Evolutionary conservation across 2,329 filamentous ascomycete species (phyloP).

Genomic region (Biscogniauxia mediterranea): DNA sequence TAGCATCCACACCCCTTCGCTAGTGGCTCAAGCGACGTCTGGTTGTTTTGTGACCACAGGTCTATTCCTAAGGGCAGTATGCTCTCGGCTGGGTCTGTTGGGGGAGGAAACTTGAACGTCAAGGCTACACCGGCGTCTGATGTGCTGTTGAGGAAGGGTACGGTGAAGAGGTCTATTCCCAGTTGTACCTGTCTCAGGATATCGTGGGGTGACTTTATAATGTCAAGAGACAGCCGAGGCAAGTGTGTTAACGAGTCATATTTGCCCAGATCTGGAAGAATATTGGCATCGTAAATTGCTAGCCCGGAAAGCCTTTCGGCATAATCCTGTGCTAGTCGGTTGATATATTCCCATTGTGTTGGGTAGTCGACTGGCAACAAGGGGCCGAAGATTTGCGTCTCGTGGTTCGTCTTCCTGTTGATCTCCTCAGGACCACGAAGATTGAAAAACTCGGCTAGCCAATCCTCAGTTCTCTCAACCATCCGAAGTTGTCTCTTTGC

Average conservation of each 20-base stretch:
- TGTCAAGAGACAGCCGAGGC: constrained; percentile 71
- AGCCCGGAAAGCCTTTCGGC: constrained; percentile 61
- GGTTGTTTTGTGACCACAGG: constrained; percentile 68
- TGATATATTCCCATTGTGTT: constrained; percentile 77
- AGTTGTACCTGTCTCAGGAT: constrained; percentile 72
- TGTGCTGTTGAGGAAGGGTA: constrained; percentile 70
- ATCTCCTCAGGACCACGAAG: constrained; percentile 36
- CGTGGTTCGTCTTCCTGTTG: constrained; percentile 23
- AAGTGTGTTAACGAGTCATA: constrained; percentile 56
- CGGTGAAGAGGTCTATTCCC: constrained; percentile 76
- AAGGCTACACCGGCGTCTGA: constrained; percentile 87
- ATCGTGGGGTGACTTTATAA: constrained; percentile 63
- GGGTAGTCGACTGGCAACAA: constrained; percentile 73
- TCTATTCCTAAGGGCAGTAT: constrained; percentile 66
- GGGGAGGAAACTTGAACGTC: constrained; percentile 69
- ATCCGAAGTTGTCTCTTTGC: constrained; percentile 78
- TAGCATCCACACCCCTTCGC: constrained; percentile 71
- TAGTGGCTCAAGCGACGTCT: constrained; percentile 62
- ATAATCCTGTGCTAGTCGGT: constrained; percentile 65
- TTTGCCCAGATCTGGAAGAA: constrained; percentile 64
- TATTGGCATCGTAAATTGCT: constrained; percentile 72
- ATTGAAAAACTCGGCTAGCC: constrained; percentile 68
- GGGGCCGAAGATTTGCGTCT: constrained; percentile 56
- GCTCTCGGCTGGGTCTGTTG: constrained; percentile 20
- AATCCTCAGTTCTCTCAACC: constrained; percentile 80